Evolutionary conservation across 2,329 filamentous ascomycete genomes (phyloP).

Genomic region (Pyricularia sp.): DNA sequence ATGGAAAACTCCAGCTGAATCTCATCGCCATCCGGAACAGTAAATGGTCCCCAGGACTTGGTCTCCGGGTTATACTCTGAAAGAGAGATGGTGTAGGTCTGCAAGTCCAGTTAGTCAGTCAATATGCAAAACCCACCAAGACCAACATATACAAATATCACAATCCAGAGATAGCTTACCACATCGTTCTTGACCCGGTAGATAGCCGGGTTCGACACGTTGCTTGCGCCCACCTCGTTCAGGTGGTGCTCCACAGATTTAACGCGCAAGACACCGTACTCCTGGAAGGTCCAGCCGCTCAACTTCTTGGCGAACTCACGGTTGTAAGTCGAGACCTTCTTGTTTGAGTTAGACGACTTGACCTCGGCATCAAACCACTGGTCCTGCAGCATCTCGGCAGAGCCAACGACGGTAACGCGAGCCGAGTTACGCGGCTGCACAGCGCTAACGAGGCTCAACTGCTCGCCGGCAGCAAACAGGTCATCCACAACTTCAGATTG

Average conservation of each 20-base stretch:
- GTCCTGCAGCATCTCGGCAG: slow-evolving; percentile 76
- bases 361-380: slow-evolving; percentile 79
- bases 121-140: background rate
- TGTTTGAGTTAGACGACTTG: slow-evolving; percentile 35
- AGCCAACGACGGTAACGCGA: slow-evolving; percentile 72
- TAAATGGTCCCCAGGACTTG: slow-evolving; percentile 64
- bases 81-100: slow-evolving; percentile 79
- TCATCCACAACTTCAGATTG: slow-evolving; percentile 63
- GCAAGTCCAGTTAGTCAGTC: background rate
- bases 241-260: slow-evolving; percentile 70
- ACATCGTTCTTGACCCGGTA: slow-evolving; percentile 97
- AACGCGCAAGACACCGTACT: slow-evolving; percentile 78
- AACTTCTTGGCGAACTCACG: slow-evolving; percentile 73
- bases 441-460: slow-evolving; percentile 72
- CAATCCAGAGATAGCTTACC: slow-evolving; percentile 43
- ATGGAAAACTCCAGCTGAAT: slow-evolving; percentile 96
- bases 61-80: slow-evolving; percentile 58
- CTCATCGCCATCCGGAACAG: slow-evolving; percentile 52
- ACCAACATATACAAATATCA: background rate
- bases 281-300: slow-evolving; percentile 93
- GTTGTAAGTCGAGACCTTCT: slow-evolving; percentile 53
- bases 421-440: slow-evolving; percentile 91
- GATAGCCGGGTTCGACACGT: slow-evolving; percentile 66
- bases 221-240: slow-evolving; percentile 36
- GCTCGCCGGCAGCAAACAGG: slow-evolving; percentile 67